Conservation (phyloP, 192 early-diverging fungal genomes). For the Chytriomyces confervae region DNA sequence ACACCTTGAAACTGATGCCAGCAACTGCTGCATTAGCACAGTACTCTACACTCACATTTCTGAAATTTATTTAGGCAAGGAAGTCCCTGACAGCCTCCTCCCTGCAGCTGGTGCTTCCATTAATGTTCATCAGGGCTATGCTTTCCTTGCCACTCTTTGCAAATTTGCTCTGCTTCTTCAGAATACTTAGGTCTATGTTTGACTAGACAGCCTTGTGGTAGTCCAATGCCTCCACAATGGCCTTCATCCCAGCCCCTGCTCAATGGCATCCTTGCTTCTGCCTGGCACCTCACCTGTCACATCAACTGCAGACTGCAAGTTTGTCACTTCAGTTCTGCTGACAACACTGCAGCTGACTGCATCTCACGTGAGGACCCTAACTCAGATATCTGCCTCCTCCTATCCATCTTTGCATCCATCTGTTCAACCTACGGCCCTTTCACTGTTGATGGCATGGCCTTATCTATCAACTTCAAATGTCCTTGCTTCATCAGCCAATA, state of each 20-base stretch:
- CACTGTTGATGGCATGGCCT: constrained; percentile 10
- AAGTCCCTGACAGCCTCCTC: constrained; percentile 4
- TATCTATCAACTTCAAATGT: background rate
- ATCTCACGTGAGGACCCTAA: constrained; percentile 6
- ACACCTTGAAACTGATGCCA: constrained; percentile 12
- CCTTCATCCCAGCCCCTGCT: background rate
- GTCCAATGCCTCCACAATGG: background rate
- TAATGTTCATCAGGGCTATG: background rate
- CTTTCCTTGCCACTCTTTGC: background rate
- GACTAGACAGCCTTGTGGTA: constrained; percentile 4
- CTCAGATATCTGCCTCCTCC: background rate
- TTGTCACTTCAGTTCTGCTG: constrained; percentile 3
- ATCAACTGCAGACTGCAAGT: constrained; percentile 17
- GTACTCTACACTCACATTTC: background rate
- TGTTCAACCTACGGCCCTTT: too few relatives aligned
- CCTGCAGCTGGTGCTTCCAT: constrained; percentile 1
- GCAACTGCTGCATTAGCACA: background rate
- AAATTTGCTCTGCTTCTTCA: background rate
- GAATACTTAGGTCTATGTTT: background rate
- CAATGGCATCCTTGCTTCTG: background rate
- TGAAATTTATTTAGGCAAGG: background rate
- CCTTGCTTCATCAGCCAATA: constrained; percentile 9
- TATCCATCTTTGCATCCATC: background rate
- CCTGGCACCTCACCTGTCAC: background rate
- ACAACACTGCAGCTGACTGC: background rate